These are phyloP conservation scores for Mycosarcoma maydis DNA, from an alignment of 1,284 basidiomycete genomes.

Conservation along the genomic window DNA sequence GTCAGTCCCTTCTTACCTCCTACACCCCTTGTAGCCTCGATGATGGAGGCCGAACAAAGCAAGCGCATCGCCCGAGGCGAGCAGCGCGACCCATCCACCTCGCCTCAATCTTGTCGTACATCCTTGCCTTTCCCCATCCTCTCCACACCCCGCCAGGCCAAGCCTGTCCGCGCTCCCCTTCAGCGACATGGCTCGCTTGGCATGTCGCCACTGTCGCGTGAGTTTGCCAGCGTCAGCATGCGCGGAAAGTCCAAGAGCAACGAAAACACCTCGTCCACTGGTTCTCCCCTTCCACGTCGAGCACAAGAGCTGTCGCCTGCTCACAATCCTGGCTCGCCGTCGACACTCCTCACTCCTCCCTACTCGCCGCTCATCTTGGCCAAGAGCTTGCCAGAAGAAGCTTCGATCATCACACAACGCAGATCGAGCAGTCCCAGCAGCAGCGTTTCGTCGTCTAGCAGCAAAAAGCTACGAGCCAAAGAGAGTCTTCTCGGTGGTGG, in stretches of 20 bases:
- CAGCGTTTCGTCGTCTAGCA: constrained; percentile 39
- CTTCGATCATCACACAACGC: constrained; percentile 18
- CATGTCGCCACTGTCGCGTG: constrained; percentile 53
- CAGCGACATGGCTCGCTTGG: constrained; percentile 49
- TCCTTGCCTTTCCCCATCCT: constrained; percentile 23
- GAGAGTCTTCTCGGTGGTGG: constrained; percentile 45
- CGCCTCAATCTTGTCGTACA: constrained; percentile 13
- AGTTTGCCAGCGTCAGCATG: constrained; percentile 54
- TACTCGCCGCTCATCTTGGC: constrained; percentile 44
- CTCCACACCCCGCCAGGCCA: constrained; percentile 25
- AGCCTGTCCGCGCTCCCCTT: constrained; percentile 28
- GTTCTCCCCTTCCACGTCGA: constrained; percentile 34
- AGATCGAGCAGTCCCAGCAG: constrained; percentile 44
- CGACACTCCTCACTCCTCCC: constrained; percentile 49
- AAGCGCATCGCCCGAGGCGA: constrained; percentile 12
- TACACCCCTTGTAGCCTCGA: constrained; percentile 51
- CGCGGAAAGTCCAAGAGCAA: constrained; percentile 45
- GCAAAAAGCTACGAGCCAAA: constrained; percentile 42
- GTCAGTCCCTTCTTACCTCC: constrained; percentile 61
- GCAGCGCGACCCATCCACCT: constrained; percentile 13
- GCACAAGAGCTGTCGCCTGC: constrained; percentile 25
- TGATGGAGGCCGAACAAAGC: constrained; percentile 46
- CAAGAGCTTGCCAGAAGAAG: constrained; percentile 39
- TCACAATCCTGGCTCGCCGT: constrained; percentile 28
- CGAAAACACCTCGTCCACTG: constrained; percentile 26